A percentile compares a stretch with the other conserved stretches of the same genome.
Evolutionary conservation across 352 stramenopile genomes (phyloP).

Genomic region (Phytophthora palmivora): DNA sequence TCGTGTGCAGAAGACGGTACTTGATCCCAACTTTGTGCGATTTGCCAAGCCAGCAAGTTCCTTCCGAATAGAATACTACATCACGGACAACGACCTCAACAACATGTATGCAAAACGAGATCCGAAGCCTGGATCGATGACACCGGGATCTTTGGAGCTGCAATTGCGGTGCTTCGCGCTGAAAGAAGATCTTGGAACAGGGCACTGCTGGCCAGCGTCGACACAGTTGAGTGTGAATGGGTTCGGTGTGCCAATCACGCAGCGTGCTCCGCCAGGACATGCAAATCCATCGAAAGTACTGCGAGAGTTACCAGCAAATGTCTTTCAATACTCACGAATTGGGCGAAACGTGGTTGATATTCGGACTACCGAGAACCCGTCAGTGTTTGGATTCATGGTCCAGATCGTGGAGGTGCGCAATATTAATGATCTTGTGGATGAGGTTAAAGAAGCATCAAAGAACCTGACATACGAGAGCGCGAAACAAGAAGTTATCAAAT

Average conservation of each 20-base stretch:
- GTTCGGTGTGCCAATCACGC: conserved; percentile 69
- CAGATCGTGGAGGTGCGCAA: conserved; percentile 78
- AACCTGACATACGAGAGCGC: conserved; percentile 77
- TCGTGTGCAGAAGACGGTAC: conserved; percentile 60
- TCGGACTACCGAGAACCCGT: conserved; percentile 66
- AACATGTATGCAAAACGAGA: conserved; percentile 70
- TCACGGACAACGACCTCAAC: conserved; percentile 79
- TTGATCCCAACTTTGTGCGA: conserved; percentile 65
- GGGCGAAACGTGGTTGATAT: conserved; percentile 83
- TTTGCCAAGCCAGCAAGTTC: conserved; percentile 59
- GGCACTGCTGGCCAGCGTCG: conserved; percentile 76
- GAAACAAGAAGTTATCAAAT: conserved; percentile 81
- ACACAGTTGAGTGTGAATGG: conserved; percentile 77
- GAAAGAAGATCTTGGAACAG: conserved; percentile 73
- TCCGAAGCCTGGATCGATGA: conserved; percentile 57
- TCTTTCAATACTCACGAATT: conserved; percentile 73
- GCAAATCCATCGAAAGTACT: conserved; percentile 86
- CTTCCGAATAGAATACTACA: conserved; percentile 71
- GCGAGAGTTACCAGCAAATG: conserved; percentile 72
- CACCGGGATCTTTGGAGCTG: conserved; percentile 68
- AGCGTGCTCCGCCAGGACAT: conserved; percentile 76
- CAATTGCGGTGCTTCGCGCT: conserved; percentile 81
- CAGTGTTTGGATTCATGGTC: conserved; percentile 73
- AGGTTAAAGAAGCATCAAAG: conserved; percentile 66
- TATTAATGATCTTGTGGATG: conserved; percentile 64